phyloP scores from a whole-genome alignment of 306 rosid species.

The Cucurbita maxima region DNA sequence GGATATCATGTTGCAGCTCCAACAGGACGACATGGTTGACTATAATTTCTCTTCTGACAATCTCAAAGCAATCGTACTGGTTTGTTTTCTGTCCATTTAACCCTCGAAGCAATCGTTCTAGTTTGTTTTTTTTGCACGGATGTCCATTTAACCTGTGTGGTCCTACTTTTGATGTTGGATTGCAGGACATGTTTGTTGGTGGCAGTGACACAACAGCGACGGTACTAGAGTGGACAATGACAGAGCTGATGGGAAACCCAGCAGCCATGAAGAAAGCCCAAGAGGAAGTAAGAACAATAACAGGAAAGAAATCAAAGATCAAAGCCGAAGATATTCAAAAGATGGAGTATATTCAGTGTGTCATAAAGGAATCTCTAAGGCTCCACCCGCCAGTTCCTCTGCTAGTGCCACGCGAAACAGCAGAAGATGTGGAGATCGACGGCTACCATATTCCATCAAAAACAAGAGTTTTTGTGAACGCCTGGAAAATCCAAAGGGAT shows the following conservation, averaged over 20 bases:
- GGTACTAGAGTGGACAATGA: constrained; percentile 32
- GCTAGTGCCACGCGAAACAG: constrained; percentile 19
- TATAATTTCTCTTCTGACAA: constrained; percentile 2
- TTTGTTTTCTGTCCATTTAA: neutral
- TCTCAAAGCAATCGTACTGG: constrained; percentile 17
- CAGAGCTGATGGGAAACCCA: constrained; percentile 31
- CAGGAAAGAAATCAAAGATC: constrained; percentile 10
- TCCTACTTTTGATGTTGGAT: neutral
- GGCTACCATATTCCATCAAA: constrained; percentile 10
- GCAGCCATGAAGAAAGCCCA: constrained; percentile 21
- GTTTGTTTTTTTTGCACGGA: no score
- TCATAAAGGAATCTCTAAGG: constrained; percentile 25
- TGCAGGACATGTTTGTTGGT: constrained; percentile 24
- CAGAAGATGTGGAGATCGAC: neutral
- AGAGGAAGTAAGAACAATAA: constrained; percentile 17
- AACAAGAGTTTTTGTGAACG: constrained; percentile 11
- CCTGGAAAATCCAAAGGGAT: constrained; percentile 26
- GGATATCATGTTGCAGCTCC: constrained; percentile 12
- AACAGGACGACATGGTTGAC: neutral
- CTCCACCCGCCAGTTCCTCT: constrained; percentile 27
- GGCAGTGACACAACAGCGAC: constrained; percentile 38
- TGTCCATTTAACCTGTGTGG: no score
- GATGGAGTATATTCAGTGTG: constrained; percentile 28
- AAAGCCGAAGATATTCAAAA: constrained; percentile 19
- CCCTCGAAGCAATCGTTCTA: no score